Evolutionary conservation across 257 asterid species (phyloP), one percentile per base, ranked within the genome.

Genomic region (Nemophila menziesii): DNA sequence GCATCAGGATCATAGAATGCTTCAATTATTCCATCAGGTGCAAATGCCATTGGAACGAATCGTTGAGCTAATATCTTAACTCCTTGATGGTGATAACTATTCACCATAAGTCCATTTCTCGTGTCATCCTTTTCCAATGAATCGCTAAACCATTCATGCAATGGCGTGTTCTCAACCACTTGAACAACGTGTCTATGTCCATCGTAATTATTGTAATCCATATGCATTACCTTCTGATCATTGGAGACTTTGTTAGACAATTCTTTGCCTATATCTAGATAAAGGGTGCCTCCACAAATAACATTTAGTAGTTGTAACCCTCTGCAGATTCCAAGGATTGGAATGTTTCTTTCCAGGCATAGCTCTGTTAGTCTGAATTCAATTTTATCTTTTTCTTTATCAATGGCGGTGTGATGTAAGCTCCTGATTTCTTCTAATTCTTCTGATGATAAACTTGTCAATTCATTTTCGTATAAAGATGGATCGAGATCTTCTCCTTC

Each of bases 31-130:
- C 96, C 92, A 57, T 85, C 96, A 0, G 82, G 77, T 1, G 93
- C 76, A 44, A 78, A 85, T 0, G 93, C 93, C 96, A 85, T 85
- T 0, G 96, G 89, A 33, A 73, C 86, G 21, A 85, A 78, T 5
- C 96, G 57, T 36, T 75, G 89, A 12, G 93, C 96, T 55, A 85
- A 36, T 22, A 64, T 73, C 71, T 78, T 81, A 14, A 85, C 89
- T 29, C 93, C 96, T 52, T 85, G 96, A 49, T 85, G 96, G 18
- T 85, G 96, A 63, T 85, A 85, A 51, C 96, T 85, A 57, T 85
- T 85, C 1, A 85, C 93, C 60, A 16, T 17, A 43, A 85, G 45
- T 18, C 71, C 93, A 80, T 46, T 75, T 10, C 54, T 44, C 46
- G 33, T 74, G 4, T 14, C 61, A 16, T 61, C 67, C n/a, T n/a